Base-by-base conservation (phyloP, 2,329 filamentous ascomycete species). In the Xylariaceae sp. region DNA sequence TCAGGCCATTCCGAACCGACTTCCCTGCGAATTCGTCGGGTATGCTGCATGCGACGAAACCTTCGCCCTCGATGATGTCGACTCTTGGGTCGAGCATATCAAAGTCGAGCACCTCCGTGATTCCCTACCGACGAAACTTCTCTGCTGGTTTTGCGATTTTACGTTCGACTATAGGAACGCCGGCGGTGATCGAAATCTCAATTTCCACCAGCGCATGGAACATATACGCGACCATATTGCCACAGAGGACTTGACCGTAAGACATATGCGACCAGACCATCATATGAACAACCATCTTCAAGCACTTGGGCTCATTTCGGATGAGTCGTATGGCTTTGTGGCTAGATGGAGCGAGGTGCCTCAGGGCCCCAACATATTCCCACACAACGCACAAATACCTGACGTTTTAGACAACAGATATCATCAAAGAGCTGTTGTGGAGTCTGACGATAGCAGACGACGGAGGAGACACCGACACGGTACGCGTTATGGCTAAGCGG, bases 271-370 rank as follows among this genome's bases (percentile, higher is more conserved):
- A 22, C 11, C 8, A 8, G 25, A 29, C 14, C 25, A 19, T 20
- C 12, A 34, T 12, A 42, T 29, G 25, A 8, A 29, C 14, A 29
- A 8, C 14, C 25, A 29, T 29, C 25, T 29, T 16, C 12, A 29
- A 8, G 6, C 29, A 1, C 3, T 45, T 12, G 3, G 17, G 0
- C 20, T 62, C 12, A 52, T 64, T 22, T 2, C 45, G 1, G 37
- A 52, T 0, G 1, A 23, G 0, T 7, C 7, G 2, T 60, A 55
- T 27, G 11, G 41, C 3, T 0, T 3, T 0, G 42, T 27, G 3
- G 46, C 19, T 29, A 39, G 22, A 33, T 54, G 36, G 20, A 5
- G 22, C 6, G 58, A 59, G 23, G 14, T 44, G n/a, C 41, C 49
- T 12, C 42, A 41, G 17, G 8, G 5, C 2, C 2, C 4, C 5